Conservation (phyloP, 306 rosid genomes). For the Sicyos edulis region DNA sequence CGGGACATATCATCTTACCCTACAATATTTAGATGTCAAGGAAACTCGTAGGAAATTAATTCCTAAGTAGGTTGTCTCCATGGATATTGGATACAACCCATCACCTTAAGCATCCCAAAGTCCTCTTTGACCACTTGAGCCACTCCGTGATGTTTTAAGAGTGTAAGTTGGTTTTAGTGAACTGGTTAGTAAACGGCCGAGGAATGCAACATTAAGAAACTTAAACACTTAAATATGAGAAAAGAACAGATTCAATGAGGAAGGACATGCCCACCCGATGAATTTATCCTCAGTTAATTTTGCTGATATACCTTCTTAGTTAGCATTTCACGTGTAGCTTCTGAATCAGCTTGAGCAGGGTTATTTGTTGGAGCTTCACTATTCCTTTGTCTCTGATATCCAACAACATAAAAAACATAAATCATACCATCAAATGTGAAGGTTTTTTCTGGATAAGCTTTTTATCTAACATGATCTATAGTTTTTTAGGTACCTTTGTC, state of each 20-base stretch:
- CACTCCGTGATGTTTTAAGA: too few relatives aligned
- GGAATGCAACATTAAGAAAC: background rate
- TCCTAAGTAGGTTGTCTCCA: too few relatives aligned
- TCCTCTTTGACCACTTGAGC: too few relatives aligned
- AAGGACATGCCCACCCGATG: background rate
- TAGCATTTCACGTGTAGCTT: background rate
- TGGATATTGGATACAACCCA: too few relatives aligned
- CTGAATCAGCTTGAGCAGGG: slow-evolving; percentile 9
- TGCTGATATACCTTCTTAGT: slow-evolving; percentile 10
- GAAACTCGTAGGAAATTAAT: too few relatives aligned
- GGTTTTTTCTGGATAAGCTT: background rate
- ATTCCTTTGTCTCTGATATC: slow-evolving; percentile 14
- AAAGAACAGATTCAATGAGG: background rate
- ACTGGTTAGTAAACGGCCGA: background rate
- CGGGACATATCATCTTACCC: too few relatives aligned
- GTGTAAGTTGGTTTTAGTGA: too few relatives aligned
- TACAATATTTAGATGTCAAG: too few relatives aligned
- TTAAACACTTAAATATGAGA: background rate
- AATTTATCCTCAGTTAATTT: background rate
- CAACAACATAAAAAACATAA: slow-evolving; percentile 4
- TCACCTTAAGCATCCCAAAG: too few relatives aligned
- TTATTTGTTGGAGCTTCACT: slow-evolving; percentile 10
- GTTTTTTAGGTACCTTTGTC: slow-evolving; percentile 4
- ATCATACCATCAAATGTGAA: background rate
- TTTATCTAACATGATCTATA: background rate